phyloP scores from a whole-genome alignment of 192 early-diverging fungal species.

The Geranomyces variabilis region DNA sequence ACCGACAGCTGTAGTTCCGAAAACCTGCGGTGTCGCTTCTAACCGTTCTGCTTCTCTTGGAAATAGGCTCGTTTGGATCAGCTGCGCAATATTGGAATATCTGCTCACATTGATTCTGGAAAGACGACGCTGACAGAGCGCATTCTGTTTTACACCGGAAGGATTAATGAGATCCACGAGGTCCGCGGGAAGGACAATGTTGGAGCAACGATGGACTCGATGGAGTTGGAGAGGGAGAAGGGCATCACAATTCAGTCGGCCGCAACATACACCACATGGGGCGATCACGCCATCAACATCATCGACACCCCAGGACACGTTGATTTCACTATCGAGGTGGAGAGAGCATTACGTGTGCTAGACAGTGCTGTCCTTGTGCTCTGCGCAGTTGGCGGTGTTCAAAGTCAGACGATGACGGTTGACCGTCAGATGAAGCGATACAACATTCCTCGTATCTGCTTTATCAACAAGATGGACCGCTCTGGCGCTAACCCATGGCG shows the following conservation, averaged over 20 bases:
- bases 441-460: slow-evolving; percentile 83
- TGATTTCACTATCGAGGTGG: slow-evolving; percentile 97
- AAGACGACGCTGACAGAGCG: slow-evolving; percentile 96
- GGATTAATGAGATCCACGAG: slow-evolving; percentile 83
- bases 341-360: slow-evolving; percentile 88
- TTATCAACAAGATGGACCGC: slow-evolving; percentile 98
- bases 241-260: slow-evolving; percentile 98
- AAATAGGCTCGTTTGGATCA: slow-evolving; percentile 34
- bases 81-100: slow-evolving; percentile 56
- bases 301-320: slow-evolving; percentile 97
- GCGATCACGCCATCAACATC: slow-evolving; percentile 76
- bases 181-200: slow-evolving; percentile 79
- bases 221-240: slow-evolving; percentile 97
- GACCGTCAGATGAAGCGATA: slow-evolving; percentile 88
- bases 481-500: slow-evolving; percentile 67
- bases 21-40: too few species aligned
- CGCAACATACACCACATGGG: slow-evolving; percentile 81
- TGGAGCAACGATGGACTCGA: slow-evolving; percentile 99
- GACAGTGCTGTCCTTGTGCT: slow-evolving; percentile 93
- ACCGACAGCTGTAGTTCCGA: too few species aligned
- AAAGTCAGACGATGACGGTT: slow-evolving; percentile 87
- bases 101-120: slow-evolving; percentile 96
- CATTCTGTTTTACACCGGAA: slow-evolving; percentile 97
- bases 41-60: too few species aligned
- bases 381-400: slow-evolving; percentile 95